Conservation (phyloP, 2,329 filamentous ascomycete species). For the Penicillium sp. region DNA sequence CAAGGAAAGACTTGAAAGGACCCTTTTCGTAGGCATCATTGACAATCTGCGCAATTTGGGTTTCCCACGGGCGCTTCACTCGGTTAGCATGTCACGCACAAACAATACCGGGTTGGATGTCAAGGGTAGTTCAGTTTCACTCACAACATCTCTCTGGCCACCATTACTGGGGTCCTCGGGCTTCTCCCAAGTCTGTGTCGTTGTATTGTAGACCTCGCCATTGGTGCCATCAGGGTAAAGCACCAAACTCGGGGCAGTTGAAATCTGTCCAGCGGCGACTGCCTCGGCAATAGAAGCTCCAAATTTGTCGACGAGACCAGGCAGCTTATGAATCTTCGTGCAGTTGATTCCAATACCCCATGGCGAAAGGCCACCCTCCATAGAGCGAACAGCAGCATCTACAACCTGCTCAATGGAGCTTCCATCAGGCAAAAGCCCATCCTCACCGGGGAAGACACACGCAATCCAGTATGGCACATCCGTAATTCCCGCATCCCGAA, state of each 20-base stretch:
- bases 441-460: slow-evolving; percentile 61
- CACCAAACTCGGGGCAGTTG: slow-evolving; percentile 52
- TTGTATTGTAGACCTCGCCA: slow-evolving; percentile 66
- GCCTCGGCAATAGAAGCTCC: slow-evolving; percentile 6
- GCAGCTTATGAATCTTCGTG: slow-evolving; percentile 44
- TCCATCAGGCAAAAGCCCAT: slow-evolving; percentile 58
- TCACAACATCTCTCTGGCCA: slow-evolving; percentile 20
- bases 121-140: neutral
- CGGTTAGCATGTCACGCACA: slow-evolving; percentile 11
- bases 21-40: slow-evolving; percentile 28
- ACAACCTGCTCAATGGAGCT: slow-evolving; percentile 48
- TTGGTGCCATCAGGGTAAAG: slow-evolving; percentile 70
- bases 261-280: slow-evolving; percentile 6
- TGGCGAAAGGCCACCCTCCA: slow-evolving; percentile 37
- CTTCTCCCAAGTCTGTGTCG: slow-evolving; percentile 59
- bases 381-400: slow-evolving; percentile 33
- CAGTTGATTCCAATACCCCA: slow-evolving; percentile 70
- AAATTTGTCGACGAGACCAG: slow-evolving; percentile 24
- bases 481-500: slow-evolving; percentile 20
- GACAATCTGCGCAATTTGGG: slow-evolving; percentile 36
- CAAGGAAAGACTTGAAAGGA: slow-evolving; percentile 34
- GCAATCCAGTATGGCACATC: slow-evolving; percentile 59
- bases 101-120: neutral
- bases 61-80: slow-evolving; percentile 36
- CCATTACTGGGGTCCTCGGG: slow-evolving; percentile 11